Conservation (phyloP, 768 basidiomycete species). For the Rhodosporidiobolus sp. region DNA sequence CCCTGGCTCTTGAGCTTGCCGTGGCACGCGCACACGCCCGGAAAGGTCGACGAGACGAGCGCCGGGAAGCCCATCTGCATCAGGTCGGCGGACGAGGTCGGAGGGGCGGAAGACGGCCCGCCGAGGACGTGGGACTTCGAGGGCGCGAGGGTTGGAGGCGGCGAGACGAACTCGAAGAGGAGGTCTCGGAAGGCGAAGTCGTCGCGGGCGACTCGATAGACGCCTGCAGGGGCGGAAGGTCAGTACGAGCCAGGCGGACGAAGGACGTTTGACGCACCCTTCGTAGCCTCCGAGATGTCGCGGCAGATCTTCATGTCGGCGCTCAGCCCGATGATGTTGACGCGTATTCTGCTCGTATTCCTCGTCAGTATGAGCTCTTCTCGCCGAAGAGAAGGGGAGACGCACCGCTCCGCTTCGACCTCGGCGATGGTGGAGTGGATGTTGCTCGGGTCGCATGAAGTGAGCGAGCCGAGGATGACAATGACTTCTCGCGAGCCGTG, state of each 20-base stretch:
- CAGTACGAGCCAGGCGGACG: background rate
- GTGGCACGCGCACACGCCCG: constrained; percentile 88
- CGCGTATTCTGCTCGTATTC: constrained; percentile 63
- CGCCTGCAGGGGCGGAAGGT: constrained; percentile 52
- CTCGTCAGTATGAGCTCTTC: background rate
- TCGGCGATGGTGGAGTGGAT: constrained; percentile 90
- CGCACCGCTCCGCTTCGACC: constrained; percentile 60
- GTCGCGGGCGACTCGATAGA: constrained; percentile 94
- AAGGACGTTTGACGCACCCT: constrained; percentile 60
- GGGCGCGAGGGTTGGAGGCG: constrained; percentile 61
- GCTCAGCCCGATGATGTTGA: constrained; percentile 87
- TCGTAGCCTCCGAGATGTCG: constrained; percentile 83
- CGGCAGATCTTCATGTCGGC: constrained; percentile 99
- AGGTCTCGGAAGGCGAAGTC: constrained; percentile 96
- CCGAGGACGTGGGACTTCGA: constrained; percentile 42
- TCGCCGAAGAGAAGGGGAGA: background rate
- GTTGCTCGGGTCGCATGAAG: constrained; percentile 94
- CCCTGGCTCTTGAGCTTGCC: constrained; percentile 86
- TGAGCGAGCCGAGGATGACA: constrained; percentile 89
- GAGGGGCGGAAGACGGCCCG: constrained; percentile 57
- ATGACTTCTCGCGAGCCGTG: constrained; percentile 95
- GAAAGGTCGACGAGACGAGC: constrained; percentile 70
- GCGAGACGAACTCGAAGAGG: constrained; percentile 90
- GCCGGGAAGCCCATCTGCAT: constrained; percentile 99
- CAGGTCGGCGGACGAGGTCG: constrained; percentile 68